Evolutionary conservation across 108 stramenopile genomes (phyloP), one percentile per base, ranked within the genome.

Genomic region (Craspedostauros australis): DNA sequence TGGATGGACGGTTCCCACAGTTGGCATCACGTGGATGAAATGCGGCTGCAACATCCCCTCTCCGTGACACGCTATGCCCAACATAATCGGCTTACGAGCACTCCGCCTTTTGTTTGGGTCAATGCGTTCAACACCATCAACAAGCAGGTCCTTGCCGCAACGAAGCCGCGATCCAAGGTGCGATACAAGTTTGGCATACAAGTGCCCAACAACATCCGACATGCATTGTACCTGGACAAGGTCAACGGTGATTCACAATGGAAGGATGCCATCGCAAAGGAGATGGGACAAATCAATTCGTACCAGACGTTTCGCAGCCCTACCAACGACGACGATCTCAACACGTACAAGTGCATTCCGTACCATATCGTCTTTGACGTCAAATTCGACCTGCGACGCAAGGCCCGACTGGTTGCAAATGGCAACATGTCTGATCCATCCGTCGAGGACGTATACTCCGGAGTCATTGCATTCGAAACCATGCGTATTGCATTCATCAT

Each of bases 401-500:
- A 69, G 27, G 52, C 51, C 7, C 28, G 62, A 21, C 9, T 68
- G 11, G 57, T 69, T 26, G 62, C 58, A 5, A 63, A 39, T 0
- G 61, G 68, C 2, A 60, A 67, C 18, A 16, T 40, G 4, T 52
- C 53, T 0, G 51, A 60, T 6, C 12, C 24, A 27, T 2, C 44
- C 20, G 3, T 38, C 29, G 61, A 67, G 57, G 62, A 54, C 39
- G 42, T 57, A 0, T 57, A 57, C 14, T 56, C 60, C 0, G 52
- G 61, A 2, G 62, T 70, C 12, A 56, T 70, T 0, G 22, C 36
- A 1, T 16, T 59, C 15, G 62, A 70, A 12, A 58, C 61, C 2
- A 51, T 75, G 1, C 47, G 66, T 2, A 39, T 80, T 5, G 70
- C 62, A 29, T 34, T 79, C 11, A 20, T 65, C 1, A 18, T 75